Conservation (phyloP, 164 flowering plant species). For the Kingdonia uniflora region DNA sequence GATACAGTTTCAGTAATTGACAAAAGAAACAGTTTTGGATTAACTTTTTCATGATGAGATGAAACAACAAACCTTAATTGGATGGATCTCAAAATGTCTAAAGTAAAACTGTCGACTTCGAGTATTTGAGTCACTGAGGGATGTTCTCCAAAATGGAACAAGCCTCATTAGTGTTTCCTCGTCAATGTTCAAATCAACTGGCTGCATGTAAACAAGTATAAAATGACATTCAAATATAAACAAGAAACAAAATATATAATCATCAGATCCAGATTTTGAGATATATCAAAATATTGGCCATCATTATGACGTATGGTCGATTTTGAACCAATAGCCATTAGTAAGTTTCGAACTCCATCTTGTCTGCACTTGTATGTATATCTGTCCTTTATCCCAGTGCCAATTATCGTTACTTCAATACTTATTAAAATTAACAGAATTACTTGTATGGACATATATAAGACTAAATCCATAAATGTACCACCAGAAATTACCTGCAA, state of each 20-base stretch:
- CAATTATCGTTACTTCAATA: no score
- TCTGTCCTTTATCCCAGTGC: no score
- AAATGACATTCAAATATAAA: neutral
- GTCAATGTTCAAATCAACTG: slow-evolving; percentile 77
- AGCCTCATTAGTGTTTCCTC: slow-evolving; percentile 90
- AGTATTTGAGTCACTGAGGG: slow-evolving; percentile 52
- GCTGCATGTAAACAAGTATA: slow-evolving; percentile 33
- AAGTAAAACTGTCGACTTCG: slow-evolving; percentile 68
- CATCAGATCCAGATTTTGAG: no score
- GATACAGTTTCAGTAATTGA: slow-evolving; percentile 6
- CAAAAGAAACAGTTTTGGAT: slow-evolving; percentile 6
- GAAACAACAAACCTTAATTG: slow-evolving; percentile 61
- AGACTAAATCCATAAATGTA: no score
- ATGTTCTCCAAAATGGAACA: slow-evolving; percentile 87
- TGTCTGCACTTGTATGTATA: no score
- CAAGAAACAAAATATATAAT: no score
- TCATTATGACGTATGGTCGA: no score
- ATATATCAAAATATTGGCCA: no score
- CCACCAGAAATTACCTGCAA: slow-evolving; percentile 52
- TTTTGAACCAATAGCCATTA: no score
- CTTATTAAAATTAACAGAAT: no score
- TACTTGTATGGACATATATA: no score
- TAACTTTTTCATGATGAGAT: neutral
- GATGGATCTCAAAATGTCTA: slow-evolving; percentile 95
- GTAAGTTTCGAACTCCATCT: no score